Percentiles rank a stretch among this genome's conserved stretches.
phyloP scores from a whole-genome alignment of 2,329 filamentous ascomycete species.

The Purpureocillium takamizusanense region DNA sequence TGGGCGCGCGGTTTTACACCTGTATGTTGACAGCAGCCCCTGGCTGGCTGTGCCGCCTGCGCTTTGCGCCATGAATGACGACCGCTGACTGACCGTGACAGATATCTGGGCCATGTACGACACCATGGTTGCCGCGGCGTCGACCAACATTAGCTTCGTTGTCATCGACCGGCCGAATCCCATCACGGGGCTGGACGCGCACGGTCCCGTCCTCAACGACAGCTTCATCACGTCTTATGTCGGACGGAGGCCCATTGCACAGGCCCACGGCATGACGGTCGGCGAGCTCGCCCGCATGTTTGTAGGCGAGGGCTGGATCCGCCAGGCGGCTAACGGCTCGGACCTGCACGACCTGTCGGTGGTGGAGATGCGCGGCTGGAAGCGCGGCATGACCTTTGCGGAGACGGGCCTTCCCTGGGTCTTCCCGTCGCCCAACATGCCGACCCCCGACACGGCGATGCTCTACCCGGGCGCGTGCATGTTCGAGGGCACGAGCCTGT shows the following conservation, averaged over 20 bases:
- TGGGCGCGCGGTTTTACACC: constrained; percentile 7
- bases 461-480: constrained; percentile 7
- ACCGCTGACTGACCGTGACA: background rate
- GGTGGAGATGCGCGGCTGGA: constrained; percentile 6
- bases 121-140: constrained; percentile 6
- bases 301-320: constrained; percentile 7
- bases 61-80: too few relatives aligned
- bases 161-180: constrained; percentile 8
- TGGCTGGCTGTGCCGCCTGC: too few relatives aligned
- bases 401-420: constrained; percentile 7
- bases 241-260: constrained; percentile 3
- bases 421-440: constrained; percentile 8
- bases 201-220: too few relatives aligned
- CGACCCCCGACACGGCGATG: constrained; percentile 6
- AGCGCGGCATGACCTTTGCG: constrained; percentile 4
- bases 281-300: constrained; percentile 8
- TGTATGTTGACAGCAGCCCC: background rate
- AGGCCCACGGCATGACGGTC: constrained; percentile 8
- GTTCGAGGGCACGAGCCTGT: constrained; percentile 7
- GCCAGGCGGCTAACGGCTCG: constrained; percentile 1
- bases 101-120: constrained; percentile 10
- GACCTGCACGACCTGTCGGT: constrained; percentile 1
- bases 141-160: constrained; percentile 2
- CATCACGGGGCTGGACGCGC: constrained; percentile 4
- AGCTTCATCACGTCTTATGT: too few relatives aligned